Percentiles rank a stretch among this genome's conserved stretches.
Evolutionary conservation across 768 basidiomycete species (phyloP).

Genomic region (Lentinula raphanica): DNA sequence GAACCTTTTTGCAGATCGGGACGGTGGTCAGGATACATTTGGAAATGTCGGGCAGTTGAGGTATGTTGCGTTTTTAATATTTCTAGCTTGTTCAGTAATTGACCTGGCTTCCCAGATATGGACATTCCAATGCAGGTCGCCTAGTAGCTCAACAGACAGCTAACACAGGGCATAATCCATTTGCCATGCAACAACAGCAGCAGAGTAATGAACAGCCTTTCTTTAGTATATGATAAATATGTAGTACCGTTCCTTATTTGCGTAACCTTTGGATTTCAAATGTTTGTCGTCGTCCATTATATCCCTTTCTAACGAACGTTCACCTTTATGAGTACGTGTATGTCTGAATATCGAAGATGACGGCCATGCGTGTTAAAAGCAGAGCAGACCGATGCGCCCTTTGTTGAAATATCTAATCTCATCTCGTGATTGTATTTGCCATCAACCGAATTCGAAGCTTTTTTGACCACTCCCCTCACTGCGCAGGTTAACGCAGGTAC

Average conservation of each 20-base stretch:
- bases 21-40: constrained; percentile 94
- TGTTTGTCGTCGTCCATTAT: too few relatives aligned
- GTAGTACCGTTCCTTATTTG: not conserved
- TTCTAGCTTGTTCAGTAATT: not conserved
- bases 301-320: too few relatives aligned
- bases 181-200: constrained; percentile 56
- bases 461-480: not conserved
- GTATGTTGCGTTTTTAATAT: constrained; percentile 31
- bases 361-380: too few relatives aligned
- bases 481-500: not conserved
- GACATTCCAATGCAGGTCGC: constrained; percentile 51
- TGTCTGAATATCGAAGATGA: too few relatives aligned
- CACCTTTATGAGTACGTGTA: too few relatives aligned
- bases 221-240: constrained; percentile 55
- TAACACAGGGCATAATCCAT: constrained; percentile 52
- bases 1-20: constrained; percentile 76
- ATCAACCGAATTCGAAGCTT: too few relatives aligned
- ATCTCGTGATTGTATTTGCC: not conserved
- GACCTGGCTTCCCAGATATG: constrained; percentile 40
- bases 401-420: too few relatives aligned
- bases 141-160: constrained; percentile 41
- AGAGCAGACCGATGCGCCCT: too few relatives aligned
- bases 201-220: constrained; percentile 66
- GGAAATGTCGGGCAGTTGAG: constrained; percentile 82
- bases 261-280: too few relatives aligned